A percentile compares a stretch with the other conserved stretches of the same genome.
These are phyloP conservation scores for Coriaria nepalensis DNA, from an alignment of 306 rosid species.

Conservation along the genomic window DNA sequence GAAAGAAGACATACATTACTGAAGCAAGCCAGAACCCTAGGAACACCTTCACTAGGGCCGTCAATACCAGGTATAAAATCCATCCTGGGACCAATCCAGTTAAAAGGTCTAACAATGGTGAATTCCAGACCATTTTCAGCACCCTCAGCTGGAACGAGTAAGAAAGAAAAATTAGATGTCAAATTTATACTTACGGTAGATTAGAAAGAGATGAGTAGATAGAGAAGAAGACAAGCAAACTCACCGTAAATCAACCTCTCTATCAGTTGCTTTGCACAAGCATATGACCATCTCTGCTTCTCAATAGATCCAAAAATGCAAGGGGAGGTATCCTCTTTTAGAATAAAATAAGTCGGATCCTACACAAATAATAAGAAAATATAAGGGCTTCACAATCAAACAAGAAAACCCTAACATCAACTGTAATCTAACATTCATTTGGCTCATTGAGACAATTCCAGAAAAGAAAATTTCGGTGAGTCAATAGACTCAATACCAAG, in stretches of 20 bases:
- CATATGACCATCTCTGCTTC: slow-evolving; percentile 90
- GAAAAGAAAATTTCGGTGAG: too few species aligned
- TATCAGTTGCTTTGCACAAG: slow-evolving; percentile 84
- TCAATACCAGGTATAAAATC: slow-evolving; percentile 87
- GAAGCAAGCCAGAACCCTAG: slow-evolving; percentile 81
- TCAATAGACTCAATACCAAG: not conserved
- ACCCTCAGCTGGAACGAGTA: slow-evolving; percentile 50
- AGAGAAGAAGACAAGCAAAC: slow-evolving; percentile 2
- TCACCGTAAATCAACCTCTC: slow-evolving; percentile 79
- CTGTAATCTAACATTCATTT: too few species aligned
- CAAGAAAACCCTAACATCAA: not conserved
- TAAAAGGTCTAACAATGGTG: slow-evolving; percentile 79
- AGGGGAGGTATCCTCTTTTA: slow-evolving; percentile 67
- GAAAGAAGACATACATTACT: slow-evolving; percentile 39
- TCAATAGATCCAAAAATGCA: slow-evolving; percentile 84
- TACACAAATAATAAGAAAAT: slow-evolving; percentile 9
- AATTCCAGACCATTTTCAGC: slow-evolving; percentile 77
- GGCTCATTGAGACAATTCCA: too few species aligned
- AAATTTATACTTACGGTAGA: not conserved
- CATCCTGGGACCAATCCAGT: slow-evolving; percentile 94
- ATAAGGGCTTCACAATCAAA: not conserved
- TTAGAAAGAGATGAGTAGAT: not conserved
- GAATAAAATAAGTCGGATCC: slow-evolving; percentile 80
- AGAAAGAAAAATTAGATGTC: not conserved
- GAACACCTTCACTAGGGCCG: slow-evolving; percentile 92